phyloP scores from a whole-genome alignment of 371 early-diverging fungal species.

The Encephalitozoon intestinalis region DNA sequence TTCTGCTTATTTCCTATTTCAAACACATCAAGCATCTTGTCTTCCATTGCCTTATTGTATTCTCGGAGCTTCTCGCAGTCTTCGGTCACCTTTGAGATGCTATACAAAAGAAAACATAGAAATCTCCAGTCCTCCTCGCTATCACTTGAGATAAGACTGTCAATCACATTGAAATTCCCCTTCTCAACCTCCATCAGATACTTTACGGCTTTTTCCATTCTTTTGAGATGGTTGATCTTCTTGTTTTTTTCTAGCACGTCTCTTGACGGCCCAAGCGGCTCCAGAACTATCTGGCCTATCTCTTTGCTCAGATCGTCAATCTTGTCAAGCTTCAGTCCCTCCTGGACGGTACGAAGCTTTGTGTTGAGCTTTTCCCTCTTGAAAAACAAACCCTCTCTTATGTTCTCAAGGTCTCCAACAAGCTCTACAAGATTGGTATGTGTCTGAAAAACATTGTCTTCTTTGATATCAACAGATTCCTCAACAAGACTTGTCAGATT shows the following conservation, averaged over 20 bases:
- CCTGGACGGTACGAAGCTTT: not conserved
- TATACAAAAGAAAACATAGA: slow-evolving; percentile 23
- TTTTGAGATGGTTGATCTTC: slow-evolving; percentile 42
- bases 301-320: slow-evolving; percentile 12
- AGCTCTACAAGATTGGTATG: slow-evolving; percentile 4
- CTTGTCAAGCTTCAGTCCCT: not conserved
- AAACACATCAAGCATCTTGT: slow-evolving; percentile 39
- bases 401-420: slow-evolving; percentile 24
- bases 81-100: not conserved
- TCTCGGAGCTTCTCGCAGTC: not conserved
- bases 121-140: slow-evolving; percentile 42
- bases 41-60: slow-evolving; percentile 17
- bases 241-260: slow-evolving; percentile 39
- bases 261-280: slow-evolving; percentile 34
- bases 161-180: slow-evolving; percentile 19
- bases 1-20: slow-evolving; percentile 7
- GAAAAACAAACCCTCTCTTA: slow-evolving; percentile 48
- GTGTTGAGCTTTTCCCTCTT: slow-evolving; percentile 42
- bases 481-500: slow-evolving; percentile 29
- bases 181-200: slow-evolving; percentile 43
- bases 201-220: slow-evolving; percentile 26
- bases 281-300: slow-evolving; percentile 2
- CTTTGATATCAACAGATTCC: slow-evolving; percentile 18
- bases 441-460: not conserved
- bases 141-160: slow-evolving; percentile 24